phyloP scores from a whole-genome alignment of 2,329 filamentous ascomycete genomes.

The Apiospora marii region DNA sequence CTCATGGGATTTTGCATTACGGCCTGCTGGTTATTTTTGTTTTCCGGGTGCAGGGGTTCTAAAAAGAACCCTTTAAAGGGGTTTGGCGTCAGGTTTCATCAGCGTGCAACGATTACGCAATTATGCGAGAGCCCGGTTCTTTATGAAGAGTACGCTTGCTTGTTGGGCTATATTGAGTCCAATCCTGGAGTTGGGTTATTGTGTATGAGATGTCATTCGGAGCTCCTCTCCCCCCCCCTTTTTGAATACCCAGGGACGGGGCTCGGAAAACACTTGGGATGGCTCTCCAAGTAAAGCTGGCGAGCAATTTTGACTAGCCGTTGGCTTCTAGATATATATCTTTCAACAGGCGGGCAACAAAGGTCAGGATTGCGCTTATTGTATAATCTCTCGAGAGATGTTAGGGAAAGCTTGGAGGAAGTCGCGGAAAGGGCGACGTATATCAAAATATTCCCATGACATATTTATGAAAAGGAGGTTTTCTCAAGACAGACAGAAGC shows the following conservation, averaged over 20 bases:
- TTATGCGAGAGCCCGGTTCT: neutral
- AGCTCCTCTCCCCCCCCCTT: neutral
- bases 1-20: slow-evolving; percentile 22
- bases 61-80: neutral
- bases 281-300: neutral
- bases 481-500: neutral
- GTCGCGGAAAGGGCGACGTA: neutral
- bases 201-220: neutral
- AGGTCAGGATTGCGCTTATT: slow-evolving; percentile 13
- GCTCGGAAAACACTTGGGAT: slow-evolving; percentile 2
- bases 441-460: neutral
- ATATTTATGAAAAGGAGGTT: neutral
- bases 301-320: slow-evolving; percentile 4
- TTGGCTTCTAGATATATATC: slow-evolving; percentile 2
- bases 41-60: neutral
- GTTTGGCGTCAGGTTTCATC: slow-evolving; percentile 5
- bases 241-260: slow-evolving; percentile 12
- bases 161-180: slow-evolving; percentile 3
- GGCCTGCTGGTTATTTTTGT: neutral
- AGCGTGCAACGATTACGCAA: neutral
- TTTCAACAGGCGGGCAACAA: neutral
- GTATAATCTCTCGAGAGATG: slow-evolving; percentile 16
- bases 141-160: neutral
- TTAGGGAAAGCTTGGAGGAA: neutral
- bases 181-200: slow-evolving; percentile 10